Conservation (phyloP, 768 basidiomycete species). For the Leucosporidium scottii region DNA sequence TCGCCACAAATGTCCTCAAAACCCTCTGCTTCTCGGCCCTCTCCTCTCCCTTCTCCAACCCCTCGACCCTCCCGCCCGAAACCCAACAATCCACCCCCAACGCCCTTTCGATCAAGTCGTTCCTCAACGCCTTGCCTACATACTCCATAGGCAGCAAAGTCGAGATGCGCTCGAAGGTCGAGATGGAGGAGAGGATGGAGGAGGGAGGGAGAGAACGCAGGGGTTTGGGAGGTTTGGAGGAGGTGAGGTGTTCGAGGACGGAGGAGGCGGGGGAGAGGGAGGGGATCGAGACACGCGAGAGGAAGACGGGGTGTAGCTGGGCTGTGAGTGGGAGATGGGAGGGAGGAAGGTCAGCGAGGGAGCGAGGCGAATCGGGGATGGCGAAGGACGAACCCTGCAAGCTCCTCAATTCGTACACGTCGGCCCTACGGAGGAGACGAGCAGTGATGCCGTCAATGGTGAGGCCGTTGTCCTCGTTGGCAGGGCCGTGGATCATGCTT, state of each 20-base stretch:
- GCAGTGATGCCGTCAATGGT: conserved; percentile 3
- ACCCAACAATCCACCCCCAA: conserved; percentile 21
- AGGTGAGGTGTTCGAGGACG: neutral
- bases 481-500: neutral
- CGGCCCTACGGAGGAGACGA: conserved; percentile 12
- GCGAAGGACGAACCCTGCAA: conserved; percentile 7
- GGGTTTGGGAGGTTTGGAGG: neutral
- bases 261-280: neutral
- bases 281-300: conserved; percentile 10
- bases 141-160: conserved; percentile 21
- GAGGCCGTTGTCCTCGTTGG: neutral
- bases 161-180: neutral
- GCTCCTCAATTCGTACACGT: conserved; percentile 21
- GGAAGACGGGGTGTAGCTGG: conserved; percentile 7
- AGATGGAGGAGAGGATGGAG: neutral
- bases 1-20: conserved; percentile 13
- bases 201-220: neutral
- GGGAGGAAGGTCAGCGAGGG: no score
- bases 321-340: neutral
- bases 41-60: neutral
- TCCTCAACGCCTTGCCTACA: neutral
- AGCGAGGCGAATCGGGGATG: no score
- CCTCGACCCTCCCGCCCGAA: neutral
- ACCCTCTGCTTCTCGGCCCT: neutral
- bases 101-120: conserved; percentile 5